These are phyloP conservation scores for Nitzschia sp. DNA, from an alignment of 108 stramenopile genomes.

Conservation along the genomic window DNA sequence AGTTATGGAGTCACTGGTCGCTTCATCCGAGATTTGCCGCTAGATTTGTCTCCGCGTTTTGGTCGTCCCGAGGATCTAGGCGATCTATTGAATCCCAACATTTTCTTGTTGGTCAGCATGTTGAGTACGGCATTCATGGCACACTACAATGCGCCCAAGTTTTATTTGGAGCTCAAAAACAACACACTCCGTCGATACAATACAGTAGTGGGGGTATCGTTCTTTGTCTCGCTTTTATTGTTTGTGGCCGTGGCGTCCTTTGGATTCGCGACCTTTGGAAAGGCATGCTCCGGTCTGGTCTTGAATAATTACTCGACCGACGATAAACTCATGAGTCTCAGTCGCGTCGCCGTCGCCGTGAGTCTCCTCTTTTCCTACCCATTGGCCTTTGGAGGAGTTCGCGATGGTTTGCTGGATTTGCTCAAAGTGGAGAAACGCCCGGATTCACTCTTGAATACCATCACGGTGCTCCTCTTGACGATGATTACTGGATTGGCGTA, in stretches of 20 bases:
- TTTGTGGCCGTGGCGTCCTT: conserved; percentile 63
- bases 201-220: conserved; percentile 65
- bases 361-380: conserved; percentile 49
- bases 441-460: conserved; percentile 40
- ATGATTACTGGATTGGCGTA: conserved; percentile 58
- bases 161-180: conserved; percentile 84
- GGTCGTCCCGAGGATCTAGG: conserved; percentile 38
- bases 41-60: conserved; percentile 43
- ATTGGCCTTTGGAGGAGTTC: conserved; percentile 61
- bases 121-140: conserved; percentile 91
- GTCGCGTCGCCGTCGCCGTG: conserved; percentile 80
- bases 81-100: conserved; percentile 18
- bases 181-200: conserved; percentile 72
- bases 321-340: conserved; percentile 74
- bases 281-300: conserved; percentile 71
- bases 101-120: conserved; percentile 89
- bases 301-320: conserved; percentile 88
- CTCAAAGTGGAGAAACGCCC: conserved; percentile 48
- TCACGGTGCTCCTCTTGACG: conserved; percentile 54
- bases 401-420: conserved; percentile 79
- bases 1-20: conserved; percentile 45
- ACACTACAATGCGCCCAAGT: conserved; percentile 92
- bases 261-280: conserved; percentile 90
- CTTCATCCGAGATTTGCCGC: conserved; percentile 43
- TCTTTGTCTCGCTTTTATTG: conserved; percentile 57